Conservation (phyloP, 768 basidiomycete species). For the Mycena rebaudengoi region DNA sequence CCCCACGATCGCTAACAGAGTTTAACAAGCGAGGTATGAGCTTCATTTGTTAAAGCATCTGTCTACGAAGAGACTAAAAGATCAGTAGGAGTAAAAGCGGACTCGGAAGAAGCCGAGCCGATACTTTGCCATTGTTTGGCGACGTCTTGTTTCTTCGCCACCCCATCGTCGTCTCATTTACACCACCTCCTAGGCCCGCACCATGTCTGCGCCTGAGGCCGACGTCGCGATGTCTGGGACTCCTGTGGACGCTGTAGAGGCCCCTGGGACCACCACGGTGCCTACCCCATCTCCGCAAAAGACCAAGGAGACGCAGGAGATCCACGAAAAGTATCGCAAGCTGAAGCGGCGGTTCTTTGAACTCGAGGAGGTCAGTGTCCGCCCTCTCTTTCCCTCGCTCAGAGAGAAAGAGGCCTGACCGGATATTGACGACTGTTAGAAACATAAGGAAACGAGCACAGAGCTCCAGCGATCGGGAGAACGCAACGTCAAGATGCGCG, state of each 20-base stretch:
- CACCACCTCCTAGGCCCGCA: too few species aligned
- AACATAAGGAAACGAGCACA: conserved; percentile 64
- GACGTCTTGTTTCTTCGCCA: too few species aligned
- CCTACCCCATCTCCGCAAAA: conserved; percentile 38
- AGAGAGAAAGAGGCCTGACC: conserved; percentile 37
- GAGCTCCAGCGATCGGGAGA: conserved; percentile 70
- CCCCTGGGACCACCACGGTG: conserved; percentile 33
- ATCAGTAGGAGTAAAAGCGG: too few species aligned
- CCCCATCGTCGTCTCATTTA: too few species aligned
- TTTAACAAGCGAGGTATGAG: too few species aligned
- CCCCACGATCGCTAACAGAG: too few species aligned
- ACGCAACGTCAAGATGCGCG: conserved; percentile 66
- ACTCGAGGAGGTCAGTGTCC: conserved; percentile 69
- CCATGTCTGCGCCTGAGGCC: too few species aligned
- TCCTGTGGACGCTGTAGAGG: neutral
- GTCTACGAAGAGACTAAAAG: too few species aligned
- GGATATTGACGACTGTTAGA: conserved; percentile 49
- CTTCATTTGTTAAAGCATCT: too few species aligned
- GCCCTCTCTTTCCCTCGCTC: neutral
- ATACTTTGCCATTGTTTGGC: too few species aligned
- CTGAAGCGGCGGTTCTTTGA: conserved; percentile 74
- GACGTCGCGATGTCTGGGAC: too few species aligned
- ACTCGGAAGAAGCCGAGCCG: too few species aligned
- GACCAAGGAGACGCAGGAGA: conserved; percentile 53
- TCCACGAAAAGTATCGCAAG: conserved; percentile 67